A percentile compares a stretch with the other conserved stretches of the same genome.
phyloP scores from a whole-genome alignment of 805 yeast species.

The Tetrapisispora taiwanensis region DNA sequence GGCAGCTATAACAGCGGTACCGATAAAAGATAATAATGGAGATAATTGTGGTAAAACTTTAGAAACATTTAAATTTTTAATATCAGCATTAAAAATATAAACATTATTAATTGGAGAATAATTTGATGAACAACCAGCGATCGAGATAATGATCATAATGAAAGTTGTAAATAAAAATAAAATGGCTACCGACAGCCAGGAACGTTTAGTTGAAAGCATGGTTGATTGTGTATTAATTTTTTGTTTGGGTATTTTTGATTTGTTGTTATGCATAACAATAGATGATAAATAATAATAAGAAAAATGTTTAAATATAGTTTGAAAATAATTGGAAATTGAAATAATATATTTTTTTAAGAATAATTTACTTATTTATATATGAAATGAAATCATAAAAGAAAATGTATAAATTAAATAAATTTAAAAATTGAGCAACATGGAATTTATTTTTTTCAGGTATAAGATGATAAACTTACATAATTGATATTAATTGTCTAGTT shows the following conservation, averaged over 20 bases:
- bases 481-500: no score
- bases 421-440: no score
- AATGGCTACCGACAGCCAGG: slow-evolving; percentile 3
- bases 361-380: no score
- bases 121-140: slow-evolving; percentile 26
- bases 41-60: slow-evolving; percentile 25
- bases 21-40: slow-evolving; percentile 21
- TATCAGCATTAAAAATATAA: slow-evolving; percentile 26
- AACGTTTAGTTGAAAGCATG: slow-evolving; percentile 1
- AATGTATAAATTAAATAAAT: no score
- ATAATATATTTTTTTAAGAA: no score
- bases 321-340: no score
- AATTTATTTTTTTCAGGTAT: no score
- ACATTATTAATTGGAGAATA: slow-evolving; percentile 24
- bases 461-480: no score
- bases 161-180: slow-evolving; percentile 22
- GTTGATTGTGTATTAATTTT: background rate
- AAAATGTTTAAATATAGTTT: no score
- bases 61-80: slow-evolving; percentile 26
- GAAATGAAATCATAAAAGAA: no score
- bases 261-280: background rate
- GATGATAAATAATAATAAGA: no score
- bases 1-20: slow-evolving; percentile 20
- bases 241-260: background rate
- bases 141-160: slow-evolving; percentile 23